Evolutionary conservation across 2,329 filamentous ascomycete species (phyloP), one percentile per base, ranked within the genome.

Genomic region (Fusarium armeniacum): DNA sequence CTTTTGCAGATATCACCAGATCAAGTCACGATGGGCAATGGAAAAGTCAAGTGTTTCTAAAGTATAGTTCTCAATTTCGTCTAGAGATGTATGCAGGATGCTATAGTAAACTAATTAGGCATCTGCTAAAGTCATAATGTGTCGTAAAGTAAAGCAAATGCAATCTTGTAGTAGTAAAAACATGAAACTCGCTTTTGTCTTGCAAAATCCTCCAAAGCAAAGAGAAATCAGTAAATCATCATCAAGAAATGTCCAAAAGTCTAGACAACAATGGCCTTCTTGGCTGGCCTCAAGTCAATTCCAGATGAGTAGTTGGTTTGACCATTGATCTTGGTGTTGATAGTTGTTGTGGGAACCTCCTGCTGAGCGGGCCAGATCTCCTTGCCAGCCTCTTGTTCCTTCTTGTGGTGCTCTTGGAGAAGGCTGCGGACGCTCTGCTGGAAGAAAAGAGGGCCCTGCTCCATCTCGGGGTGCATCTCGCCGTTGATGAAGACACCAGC

Each of bases 401-500:
- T 77, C 63, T 82, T 77, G 65, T 81, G 78, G 67, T 88, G 85
- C 38, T 81, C 80, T 32, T 79, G 80, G 35, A 88, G 77, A 18
- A 81, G 74, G 41, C 86, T 82, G 5, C 86, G 83, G 35, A 85
- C 81, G 5, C 77, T 76, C 45, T 81, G 81, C 79, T 88, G 86
- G 81, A 88, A 87, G 76, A 83, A 87, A 1, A 89, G 78, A 0
- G 86, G 85, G 0, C 86, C 86, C 75, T 88, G 85, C 76, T 91
- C 89, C 76, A 86, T 83, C 51, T 81, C 80, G 0, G 88, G 88
- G 75, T 91, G 88, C 76, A 90, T 79, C 75, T 89, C 85, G 54
- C 89, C 89, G 72, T 87, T 90, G 75, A 88, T 79, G 62, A 89
- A 90, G 53, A 90, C 82, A 10, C 87, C 87, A 0, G 85, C 82